Evolutionary conservation across 148 eudicot genomes (phyloP).

Genomic region (Dianthus caryophyllus): DNA sequence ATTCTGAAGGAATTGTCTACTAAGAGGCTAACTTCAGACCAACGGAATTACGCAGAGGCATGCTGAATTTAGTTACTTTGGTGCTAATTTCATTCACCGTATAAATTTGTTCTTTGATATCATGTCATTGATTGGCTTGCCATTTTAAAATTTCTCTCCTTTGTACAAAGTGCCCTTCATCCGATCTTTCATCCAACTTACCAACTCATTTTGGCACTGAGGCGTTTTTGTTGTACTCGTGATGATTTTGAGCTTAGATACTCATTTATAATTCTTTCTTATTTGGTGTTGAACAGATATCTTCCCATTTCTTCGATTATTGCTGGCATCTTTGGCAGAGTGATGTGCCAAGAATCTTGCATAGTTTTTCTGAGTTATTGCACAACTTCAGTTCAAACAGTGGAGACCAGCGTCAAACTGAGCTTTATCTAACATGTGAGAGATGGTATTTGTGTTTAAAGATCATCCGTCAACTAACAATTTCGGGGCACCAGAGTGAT

Average conservation of each 20-base stretch:
- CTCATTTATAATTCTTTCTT: constrained; percentile 9
- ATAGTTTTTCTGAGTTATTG: constrained; percentile 57
- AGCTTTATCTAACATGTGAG: constrained; percentile 75
- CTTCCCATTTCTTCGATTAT: constrained; percentile 90
- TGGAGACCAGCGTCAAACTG: constrained; percentile 48
- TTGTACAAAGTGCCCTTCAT: background rate
- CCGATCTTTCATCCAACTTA: background rate
- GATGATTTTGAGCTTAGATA: background rate
- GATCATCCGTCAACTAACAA: constrained; percentile 72
- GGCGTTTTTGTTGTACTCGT: background rate
- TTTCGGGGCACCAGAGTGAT: constrained; percentile 85
- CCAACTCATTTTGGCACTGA: background rate
- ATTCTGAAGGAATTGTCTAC: constrained; percentile 86
- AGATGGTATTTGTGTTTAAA: constrained; percentile 94
- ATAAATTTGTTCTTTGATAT: constrained; percentile 10
- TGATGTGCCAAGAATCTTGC: constrained; percentile 70
- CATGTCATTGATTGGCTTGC: constrained; percentile 10
- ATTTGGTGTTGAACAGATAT: constrained; percentile 62
- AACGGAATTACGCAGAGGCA: constrained; percentile 83
- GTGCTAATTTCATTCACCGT: background rate
- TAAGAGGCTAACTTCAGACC: constrained; percentile 88
- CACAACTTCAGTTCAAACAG: constrained; percentile 43
- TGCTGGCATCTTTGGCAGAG: constrained; percentile 98
- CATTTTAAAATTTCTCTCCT: background rate
- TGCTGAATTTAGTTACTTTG: constrained; percentile 14